Conservation (phyloP, 768 basidiomycete species). For the Termitomyces sp. region DNA sequence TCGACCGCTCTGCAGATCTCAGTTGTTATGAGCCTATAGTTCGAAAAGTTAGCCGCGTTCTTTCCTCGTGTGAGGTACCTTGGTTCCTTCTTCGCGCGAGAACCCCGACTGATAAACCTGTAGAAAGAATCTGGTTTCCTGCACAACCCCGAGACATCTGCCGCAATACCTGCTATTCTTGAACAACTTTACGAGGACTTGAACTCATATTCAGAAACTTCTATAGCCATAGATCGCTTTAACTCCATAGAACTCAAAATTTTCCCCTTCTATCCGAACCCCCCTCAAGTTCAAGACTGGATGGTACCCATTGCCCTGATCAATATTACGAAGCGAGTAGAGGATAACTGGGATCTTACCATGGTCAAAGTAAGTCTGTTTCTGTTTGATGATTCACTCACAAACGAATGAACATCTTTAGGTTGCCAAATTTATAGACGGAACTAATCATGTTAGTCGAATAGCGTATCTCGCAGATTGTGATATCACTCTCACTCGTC, state of each 20-base stretch:
- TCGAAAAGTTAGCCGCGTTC: constrained; percentile 87
- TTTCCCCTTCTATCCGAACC: constrained; percentile 95
- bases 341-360: constrained; percentile 95
- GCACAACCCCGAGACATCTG: constrained; percentile 63
- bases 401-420: constrained; percentile 21
- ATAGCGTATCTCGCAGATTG: constrained; percentile 92
- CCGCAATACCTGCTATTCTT: constrained; percentile 73
- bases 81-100: neutral
- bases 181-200: constrained; percentile 97
- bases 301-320: constrained; percentile 91
- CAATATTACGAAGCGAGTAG: constrained; percentile 71
- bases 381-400: neutral
- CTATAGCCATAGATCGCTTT: constrained; percentile 84
- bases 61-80: constrained; percentile 84
- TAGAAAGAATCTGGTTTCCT: constrained; percentile 89
- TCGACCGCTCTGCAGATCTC: constrained; percentile 84
- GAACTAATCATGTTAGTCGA: constrained; percentile 83
- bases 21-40: constrained; percentile 96
- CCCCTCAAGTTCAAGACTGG: constrained; percentile 88
- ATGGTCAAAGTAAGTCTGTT: constrained; percentile 62
- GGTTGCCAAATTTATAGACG: constrained; percentile 82
- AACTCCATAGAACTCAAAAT: constrained; percentile 95
- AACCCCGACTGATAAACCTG: neutral
- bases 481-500: constrained; percentile 74
- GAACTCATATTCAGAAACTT: constrained; percentile 96